Conservation (phyloP, 306 rosid species). For the Malus asiatica region DNA sequence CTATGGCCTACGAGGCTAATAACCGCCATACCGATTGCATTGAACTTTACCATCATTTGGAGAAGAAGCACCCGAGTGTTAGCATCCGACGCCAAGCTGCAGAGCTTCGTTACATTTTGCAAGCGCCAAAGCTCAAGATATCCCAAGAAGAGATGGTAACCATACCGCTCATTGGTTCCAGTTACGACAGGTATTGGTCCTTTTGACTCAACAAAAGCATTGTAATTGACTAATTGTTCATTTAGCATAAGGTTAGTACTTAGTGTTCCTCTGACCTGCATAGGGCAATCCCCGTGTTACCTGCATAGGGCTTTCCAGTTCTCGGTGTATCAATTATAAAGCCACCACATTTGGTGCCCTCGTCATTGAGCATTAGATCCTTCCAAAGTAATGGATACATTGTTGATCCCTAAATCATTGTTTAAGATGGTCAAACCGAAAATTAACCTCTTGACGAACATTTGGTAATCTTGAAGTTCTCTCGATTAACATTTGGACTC, state of each 20-base stretch:
- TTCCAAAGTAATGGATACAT: too few species aligned
- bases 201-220: not conserved
- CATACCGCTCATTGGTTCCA: slow-evolving; percentile 61
- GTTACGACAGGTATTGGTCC: slow-evolving; percentile 51
- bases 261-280: not conserved
- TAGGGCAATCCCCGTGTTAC: not conserved
- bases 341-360: not conserved
- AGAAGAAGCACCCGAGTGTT: slow-evolving; percentile 58
- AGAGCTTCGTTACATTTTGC: slow-evolving; percentile 87
- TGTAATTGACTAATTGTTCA: too few species aligned
- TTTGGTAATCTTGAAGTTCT: not conserved
- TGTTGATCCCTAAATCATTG: not conserved
- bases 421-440: not conserved
- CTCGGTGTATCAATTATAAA: not conserved
- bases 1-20: slow-evolving; percentile 97
- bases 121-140: slow-evolving; percentile 96
- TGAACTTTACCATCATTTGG: slow-evolving; percentile 72
- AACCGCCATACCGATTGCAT: slow-evolving; percentile 85
- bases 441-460: not conserved
- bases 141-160: slow-evolving; percentile 97
- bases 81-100: slow-evolving; percentile 93
- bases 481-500: not conserved
- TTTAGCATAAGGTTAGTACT: too few species aligned
- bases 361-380: not conserved
- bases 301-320: not conserved